Evolutionary conservation across 208 protist species (phyloP).

Genomic region (Trichomonas gallinae): DNA sequence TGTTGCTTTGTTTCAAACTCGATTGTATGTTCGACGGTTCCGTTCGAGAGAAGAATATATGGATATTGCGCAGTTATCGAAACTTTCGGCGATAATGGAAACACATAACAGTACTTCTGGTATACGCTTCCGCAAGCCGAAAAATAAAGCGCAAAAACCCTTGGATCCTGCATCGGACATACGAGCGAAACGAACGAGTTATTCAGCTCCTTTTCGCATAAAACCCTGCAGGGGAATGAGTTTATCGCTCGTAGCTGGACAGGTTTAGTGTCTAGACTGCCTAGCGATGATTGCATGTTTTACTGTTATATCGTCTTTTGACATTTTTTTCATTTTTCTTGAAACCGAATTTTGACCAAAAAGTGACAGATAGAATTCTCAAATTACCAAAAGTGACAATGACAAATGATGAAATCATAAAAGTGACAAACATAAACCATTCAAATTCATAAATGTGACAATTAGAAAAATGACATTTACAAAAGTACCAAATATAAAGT

Average conservation of each 20-base stretch:
- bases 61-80: neutral
- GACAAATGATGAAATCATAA: too few species aligned
- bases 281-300: neutral
- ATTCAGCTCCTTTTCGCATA: neutral
- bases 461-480: too few species aligned
- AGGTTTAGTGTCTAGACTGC: neutral
- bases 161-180: neutral
- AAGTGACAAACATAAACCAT: too few species aligned
- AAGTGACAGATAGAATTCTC: too few species aligned
- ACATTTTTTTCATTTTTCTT: too few species aligned
- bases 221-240: neutral
- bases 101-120: neutral
- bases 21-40: neutral
- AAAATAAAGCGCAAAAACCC: neutral
- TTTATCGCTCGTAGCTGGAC: neutral
- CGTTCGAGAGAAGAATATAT: neutral
- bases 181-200: neutral
- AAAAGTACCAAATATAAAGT: too few species aligned
- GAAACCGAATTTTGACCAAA: too few species aligned
- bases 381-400: too few species aligned
- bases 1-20: neutral
- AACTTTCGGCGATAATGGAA: neutral
- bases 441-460: too few species aligned
- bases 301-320: neutral
- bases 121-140: neutral